These are phyloP conservation scores for Datisca glomerata DNA, from an alignment of 306 rosid species.

Conservation along the genomic window DNA sequence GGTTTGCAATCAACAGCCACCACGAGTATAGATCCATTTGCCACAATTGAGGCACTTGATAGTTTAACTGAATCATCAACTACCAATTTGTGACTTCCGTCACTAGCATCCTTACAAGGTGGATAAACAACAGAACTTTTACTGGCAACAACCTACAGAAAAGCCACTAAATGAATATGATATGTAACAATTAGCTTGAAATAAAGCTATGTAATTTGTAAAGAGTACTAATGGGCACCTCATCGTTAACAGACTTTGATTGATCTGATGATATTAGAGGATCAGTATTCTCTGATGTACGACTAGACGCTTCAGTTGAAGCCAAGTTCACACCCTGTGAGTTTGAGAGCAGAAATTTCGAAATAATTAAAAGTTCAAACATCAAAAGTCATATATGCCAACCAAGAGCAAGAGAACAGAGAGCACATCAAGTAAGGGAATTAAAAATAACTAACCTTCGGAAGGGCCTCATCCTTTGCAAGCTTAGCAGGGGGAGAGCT, in stretches of 20 bases:
- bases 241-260: constrained; percentile 13
- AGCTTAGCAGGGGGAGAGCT: constrained; percentile 16
- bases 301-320: constrained; percentile 10
- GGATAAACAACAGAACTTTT: constrained; percentile 17
- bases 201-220: neutral
- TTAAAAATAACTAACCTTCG: constrained; percentile 30
- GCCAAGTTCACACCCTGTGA: constrained; percentile 3
- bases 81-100: constrained; percentile 15
- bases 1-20: constrained; percentile 25
- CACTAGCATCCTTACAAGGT: constrained; percentile 18
- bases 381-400: constrained; percentile 13
- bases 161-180: constrained; percentile 6
- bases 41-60: constrained; percentile 13
- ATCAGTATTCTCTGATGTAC: constrained; percentile 13
- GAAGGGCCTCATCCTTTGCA: constrained; percentile 14
- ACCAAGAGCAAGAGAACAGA: constrained; percentile 3
- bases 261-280: constrained; percentile 14
- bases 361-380: constrained; percentile 5
- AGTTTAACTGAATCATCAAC: constrained; percentile 16
- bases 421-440: neutral
- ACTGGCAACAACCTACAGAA: constrained; percentile 27
- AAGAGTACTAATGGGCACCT: constrained; percentile 18
- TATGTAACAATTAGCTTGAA: neutral
- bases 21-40: constrained; percentile 6
- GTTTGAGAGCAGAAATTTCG: constrained; percentile 16